Percentiles rank a stretch among this genome's conserved stretches.
Conservation (phyloP, 2,329 filamentous ascomycete genomes). For the Colletotrichum noveboracense region DNA sequence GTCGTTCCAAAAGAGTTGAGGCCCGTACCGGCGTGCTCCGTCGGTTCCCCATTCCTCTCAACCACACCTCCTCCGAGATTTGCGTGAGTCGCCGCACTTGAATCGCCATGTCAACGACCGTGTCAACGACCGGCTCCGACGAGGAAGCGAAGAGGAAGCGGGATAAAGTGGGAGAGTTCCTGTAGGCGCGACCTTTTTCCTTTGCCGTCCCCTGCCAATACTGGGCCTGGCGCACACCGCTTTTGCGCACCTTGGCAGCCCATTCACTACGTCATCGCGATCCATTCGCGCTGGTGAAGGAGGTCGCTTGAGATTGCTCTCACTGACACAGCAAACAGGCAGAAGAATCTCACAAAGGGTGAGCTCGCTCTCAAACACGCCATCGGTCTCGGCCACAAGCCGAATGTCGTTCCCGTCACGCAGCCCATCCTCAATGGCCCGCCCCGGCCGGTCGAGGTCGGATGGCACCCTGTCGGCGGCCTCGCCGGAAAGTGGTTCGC, state of each 20-base stretch:
- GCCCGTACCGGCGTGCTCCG: background rate
- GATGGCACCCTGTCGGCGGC: conserved; percentile 64
- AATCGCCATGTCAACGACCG: conserved; percentile 5
- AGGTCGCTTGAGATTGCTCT: background rate
- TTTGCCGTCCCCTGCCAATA: background rate
- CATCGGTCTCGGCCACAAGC: conserved; percentile 47
- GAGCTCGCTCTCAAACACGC: conserved; percentile 46
- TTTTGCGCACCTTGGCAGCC: background rate
- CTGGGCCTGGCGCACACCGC: background rate
- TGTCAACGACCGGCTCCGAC: conserved; percentile 14
- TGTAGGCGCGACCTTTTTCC: conserved; percentile 29
- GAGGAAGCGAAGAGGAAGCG: conserved; percentile 32
- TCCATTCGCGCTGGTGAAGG: background rate
- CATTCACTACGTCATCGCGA: background rate
- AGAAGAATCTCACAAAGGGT: conserved; percentile 41
- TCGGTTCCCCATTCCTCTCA: background rate
- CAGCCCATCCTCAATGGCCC: conserved; percentile 40
- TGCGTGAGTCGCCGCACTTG: background rate
- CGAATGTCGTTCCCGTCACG: conserved; percentile 47
- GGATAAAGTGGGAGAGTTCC: conserved; percentile 35
- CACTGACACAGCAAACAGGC: conserved; percentile 27
- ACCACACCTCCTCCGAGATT: background rate
- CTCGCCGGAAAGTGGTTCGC: conserved; percentile 64
- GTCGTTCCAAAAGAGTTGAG: background rate
- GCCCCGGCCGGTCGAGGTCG: conserved; percentile 53